These are phyloP conservation scores for Sporothrix mexicana DNA, from an alignment of 2,329 filamentous ascomycete genomes.

Conservation along the genomic window DNA sequence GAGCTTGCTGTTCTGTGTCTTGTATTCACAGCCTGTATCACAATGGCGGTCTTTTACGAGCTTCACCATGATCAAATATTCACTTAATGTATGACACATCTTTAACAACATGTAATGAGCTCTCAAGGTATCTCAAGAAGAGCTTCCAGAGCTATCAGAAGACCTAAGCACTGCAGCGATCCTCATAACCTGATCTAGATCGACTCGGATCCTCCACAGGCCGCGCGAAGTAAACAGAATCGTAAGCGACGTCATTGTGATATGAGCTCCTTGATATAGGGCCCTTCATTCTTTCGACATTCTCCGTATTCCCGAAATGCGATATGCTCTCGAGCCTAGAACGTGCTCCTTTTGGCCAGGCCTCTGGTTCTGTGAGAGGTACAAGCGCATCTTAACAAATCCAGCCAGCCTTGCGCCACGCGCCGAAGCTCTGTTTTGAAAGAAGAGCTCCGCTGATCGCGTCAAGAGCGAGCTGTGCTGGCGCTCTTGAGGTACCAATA, in stretches of 20 bases:
- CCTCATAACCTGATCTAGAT: background rate
- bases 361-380: too few species aligned
- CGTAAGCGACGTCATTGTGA: background rate
- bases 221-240: background rate
- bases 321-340: background rate
- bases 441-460: background rate
- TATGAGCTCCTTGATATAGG: background rate
- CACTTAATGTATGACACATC: background rate
- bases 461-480: background rate
- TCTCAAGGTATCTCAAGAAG: too few species aligned
- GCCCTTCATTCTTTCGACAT: background rate
- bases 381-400: background rate
- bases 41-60: background rate
- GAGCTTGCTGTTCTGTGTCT: background rate
- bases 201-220: background rate
- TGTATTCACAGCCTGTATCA: background rate
- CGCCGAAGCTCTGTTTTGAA: background rate
- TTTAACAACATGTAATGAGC: background rate
- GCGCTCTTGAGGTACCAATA: too few species aligned
- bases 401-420: background rate
- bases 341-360: background rate
- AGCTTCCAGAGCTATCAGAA: too few species aligned
- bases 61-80: background rate
- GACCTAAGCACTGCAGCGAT: too few species aligned
- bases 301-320: background rate